Conservation (phyloP, 768 basidiomycete genomes). For the Pisolithus sp. region DNA sequence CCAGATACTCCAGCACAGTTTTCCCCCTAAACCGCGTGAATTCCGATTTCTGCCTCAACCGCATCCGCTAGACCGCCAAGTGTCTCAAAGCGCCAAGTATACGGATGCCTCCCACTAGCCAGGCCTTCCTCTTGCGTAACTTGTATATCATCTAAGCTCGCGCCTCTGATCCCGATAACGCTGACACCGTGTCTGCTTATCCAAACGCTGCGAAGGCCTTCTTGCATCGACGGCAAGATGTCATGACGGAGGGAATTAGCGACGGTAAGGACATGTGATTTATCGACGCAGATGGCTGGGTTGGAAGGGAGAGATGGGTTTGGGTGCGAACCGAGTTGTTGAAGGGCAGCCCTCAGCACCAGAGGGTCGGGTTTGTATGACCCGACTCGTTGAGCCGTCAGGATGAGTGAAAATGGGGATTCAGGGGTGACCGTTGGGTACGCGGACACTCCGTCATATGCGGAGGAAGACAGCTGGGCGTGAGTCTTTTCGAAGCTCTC, state of each 20-base stretch:
- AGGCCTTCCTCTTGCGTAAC: conserved; percentile 13
- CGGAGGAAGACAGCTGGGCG: conserved; percentile 33
- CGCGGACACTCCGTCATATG: conserved; percentile 15
- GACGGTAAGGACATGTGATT: conserved; percentile 48
- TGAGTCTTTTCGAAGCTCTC: conserved; percentile 57
- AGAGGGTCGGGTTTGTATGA: conserved; percentile 61
- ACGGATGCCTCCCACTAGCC: conserved; percentile 25
- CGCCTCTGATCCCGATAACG: conserved; percentile 32
- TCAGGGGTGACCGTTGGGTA: conserved; percentile 36
- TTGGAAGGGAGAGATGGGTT: conserved; percentile 14
- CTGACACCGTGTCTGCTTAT: conserved; percentile 43
- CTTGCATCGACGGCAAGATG: conserved; percentile 50
- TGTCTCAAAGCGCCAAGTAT: conserved; percentile 52
- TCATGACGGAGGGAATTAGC: conserved; percentile 67
- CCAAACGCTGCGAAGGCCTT: conserved; percentile 58
- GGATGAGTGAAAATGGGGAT: conserved; percentile 58
- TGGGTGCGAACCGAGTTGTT: conserved; percentile 19
- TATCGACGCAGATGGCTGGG: conserved; percentile 23
- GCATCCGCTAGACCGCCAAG: conserved; percentile 56
- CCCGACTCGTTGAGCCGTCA: conserved; percentile 69
- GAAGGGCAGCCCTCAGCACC: conserved; percentile 30
- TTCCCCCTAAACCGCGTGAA: too few species aligned
- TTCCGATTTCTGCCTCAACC: conserved; percentile 37
- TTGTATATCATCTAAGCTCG: conserved; percentile 34
- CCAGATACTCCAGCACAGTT: too few species aligned